phyloP scores from a whole-genome alignment of 2,329 filamentous ascomycete genomes.

The Tolypocladium tropicale region DNA sequence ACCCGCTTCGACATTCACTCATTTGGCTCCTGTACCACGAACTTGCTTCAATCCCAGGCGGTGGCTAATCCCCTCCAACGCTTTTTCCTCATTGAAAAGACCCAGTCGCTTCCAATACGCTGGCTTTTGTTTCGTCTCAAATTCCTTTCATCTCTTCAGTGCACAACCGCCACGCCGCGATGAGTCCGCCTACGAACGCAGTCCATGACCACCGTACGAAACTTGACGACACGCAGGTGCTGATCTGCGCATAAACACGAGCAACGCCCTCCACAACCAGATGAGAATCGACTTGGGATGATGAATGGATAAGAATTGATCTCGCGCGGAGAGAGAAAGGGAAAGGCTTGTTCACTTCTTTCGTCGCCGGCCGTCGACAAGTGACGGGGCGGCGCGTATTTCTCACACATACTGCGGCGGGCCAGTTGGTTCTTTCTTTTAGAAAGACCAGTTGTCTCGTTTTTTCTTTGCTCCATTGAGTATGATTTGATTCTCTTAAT shows the following conservation, averaged over 20 bases:
- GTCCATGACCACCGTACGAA: no score
- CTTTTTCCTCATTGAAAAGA: neutral
- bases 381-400: neutral
- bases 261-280: neutral
- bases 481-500: neutral
- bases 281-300: neutral
- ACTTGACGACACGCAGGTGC: no score
- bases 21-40: neutral
- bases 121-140: neutral
- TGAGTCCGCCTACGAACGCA: no score
- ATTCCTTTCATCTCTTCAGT: neutral
- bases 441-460: neutral
- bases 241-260: neutral
- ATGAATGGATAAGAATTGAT: neutral
- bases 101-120: neutral
- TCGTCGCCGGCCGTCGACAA: neutral
- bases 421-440: neutral
- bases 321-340: neutral
- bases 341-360: neutral
- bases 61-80: neutral
- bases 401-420: neutral
- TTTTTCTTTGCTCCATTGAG: neutral
- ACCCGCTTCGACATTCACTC: neutral
- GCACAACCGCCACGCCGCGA: neutral
- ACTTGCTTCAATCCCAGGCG: neutral